A percentile compares a stretch with the other conserved stretches of the same genome.
Conservation (phyloP, 208 protist genomes). For the Dictyostelium gargantuum region DNA sequence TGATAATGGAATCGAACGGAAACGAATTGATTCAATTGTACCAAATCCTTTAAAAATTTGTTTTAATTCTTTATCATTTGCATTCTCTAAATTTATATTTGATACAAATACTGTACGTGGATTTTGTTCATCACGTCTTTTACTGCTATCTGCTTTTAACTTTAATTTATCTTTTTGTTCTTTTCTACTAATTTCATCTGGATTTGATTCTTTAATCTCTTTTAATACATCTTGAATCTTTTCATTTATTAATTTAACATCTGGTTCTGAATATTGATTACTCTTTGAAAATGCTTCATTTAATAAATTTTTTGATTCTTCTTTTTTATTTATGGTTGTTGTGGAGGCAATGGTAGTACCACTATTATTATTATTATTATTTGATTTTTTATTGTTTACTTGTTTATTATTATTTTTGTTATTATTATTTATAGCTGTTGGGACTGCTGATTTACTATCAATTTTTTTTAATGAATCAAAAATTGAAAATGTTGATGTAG, state of each 20-base stretch:
- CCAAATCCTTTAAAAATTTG: conserved; percentile 48
- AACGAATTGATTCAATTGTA: conserved; percentile 37
- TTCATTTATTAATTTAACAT: background rate
- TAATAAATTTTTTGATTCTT: background rate
- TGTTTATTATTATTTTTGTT: background rate
- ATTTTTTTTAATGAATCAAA: conserved; percentile 6
- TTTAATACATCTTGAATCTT: background rate
- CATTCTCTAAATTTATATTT: conserved; percentile 54
- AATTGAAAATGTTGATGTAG: background rate
- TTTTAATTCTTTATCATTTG: conserved; percentile 23
- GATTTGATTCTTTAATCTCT: background rate
- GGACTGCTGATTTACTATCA: background rate
- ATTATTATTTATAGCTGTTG: background rate
- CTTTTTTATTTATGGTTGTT: background rate
- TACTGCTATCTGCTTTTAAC: background rate
- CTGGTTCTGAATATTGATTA: background rate
- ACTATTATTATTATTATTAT: too few species aligned
- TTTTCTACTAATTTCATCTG: background rate
- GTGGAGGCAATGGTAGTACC: too few species aligned
- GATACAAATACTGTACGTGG: conserved; percentile 62
- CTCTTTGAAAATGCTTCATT: background rate
- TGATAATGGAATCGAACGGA: conserved; percentile 61
- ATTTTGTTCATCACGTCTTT: conserved; percentile 23
- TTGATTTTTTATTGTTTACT: too few species aligned
- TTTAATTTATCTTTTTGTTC: background rate